Evolutionary conservation across 257 asterid species (phyloP), one percentile per base, ranked within the genome.

Genomic region (Perilla frutescens): DNA sequence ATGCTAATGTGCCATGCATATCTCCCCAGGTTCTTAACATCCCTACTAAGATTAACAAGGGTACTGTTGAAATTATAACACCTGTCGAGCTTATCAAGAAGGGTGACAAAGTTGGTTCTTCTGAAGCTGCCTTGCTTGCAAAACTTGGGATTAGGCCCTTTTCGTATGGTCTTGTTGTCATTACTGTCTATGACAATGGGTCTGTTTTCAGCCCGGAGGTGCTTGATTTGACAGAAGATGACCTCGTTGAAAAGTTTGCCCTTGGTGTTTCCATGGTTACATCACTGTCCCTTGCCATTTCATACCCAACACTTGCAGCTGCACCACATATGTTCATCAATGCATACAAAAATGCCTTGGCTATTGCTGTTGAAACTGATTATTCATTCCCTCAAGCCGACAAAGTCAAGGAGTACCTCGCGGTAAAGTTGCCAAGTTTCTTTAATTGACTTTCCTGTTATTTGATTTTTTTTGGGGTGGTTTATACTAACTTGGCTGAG

Each of bases 1-100:
- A 3, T 61, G 11, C 26, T 50, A 20, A 50, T 37, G 4, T 14
- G 4, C 0, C 11, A 6, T 41, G 2, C 8, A 1, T 43, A 4
- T 41, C 9, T 43, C 7, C 59, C 2, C 77, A 93, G 98, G 98
- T 90, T 31, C 94, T 95, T 39, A 90, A 95, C 79, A 95, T 95
- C 40, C 99, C 99, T 2, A 95, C 99, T 9, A 95, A 95, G 88
- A 95, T 95, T 81, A 95, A 95, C 96, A 95, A 95, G 92, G 99
- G 99, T 72, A 95, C 98, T 15, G 99, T 95, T 12, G 99, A 95
- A 79, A 95, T 95, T 11, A 87, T 95, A 67, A 95, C 99, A n/a
- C 98, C 99, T 9, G 99, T 92, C 7, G 99, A 95, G 77, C 96
- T 95, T 9, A 86, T 95, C 83, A 92, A 79, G 87, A 95, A 95